Percentiles rank a stretch among this genome's conserved stretches.
phyloP scores from a whole-genome alignment of 371 early-diverging fungal species.

The Parasitella parasitica region DNA sequence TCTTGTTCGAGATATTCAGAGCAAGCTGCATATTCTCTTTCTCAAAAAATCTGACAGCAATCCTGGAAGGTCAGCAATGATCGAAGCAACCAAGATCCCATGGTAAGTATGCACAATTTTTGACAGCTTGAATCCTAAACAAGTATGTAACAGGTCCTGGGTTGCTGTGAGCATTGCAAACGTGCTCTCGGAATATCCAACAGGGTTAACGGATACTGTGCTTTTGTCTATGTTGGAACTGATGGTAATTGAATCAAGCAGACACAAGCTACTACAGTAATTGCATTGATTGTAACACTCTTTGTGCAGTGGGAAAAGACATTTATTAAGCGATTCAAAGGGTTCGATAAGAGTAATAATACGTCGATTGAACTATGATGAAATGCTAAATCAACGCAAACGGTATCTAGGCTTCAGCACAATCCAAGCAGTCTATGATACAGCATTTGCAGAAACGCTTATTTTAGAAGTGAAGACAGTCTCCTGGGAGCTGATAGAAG shows the following conservation, averaged over 20 bases:
- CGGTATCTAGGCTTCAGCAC: conserved; percentile 20
- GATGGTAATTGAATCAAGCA: conserved; percentile 17
- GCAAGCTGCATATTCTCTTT: conserved; percentile 10
- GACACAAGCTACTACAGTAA: too few relatives aligned
- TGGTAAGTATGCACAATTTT: conserved; percentile 6
- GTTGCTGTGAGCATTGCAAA: conserved; percentile 20
- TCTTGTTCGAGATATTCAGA: conserved; percentile 14
- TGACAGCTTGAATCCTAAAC: neutral
- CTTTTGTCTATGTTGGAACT: conserved; percentile 24
- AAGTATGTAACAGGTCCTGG: conserved; percentile 21
- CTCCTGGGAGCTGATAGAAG: conserved; percentile 1
- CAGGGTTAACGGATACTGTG: conserved; percentile 20
- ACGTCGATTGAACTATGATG: neutral
- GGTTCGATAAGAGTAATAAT: conserved; percentile 14
- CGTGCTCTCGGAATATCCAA: conserved; percentile 21
- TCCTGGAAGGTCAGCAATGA: conserved; percentile 1
- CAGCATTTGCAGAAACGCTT: neutral
- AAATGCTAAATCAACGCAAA: neutral
- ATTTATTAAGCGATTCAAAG: conserved; percentile 20
- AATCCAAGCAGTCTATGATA: conserved; percentile 26
- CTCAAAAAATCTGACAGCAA: conserved; percentile 17
- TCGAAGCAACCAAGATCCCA: conserved; percentile 16
- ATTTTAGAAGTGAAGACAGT: conserved; percentile 14
- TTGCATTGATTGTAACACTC: neutral
- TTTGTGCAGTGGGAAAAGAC: conserved; percentile 22